Evolutionary conservation across 2,329 filamentous ascomycete species (phyloP), one percentile per base, ranked within the genome.

Genomic region (Penicillium sp.): DNA sequence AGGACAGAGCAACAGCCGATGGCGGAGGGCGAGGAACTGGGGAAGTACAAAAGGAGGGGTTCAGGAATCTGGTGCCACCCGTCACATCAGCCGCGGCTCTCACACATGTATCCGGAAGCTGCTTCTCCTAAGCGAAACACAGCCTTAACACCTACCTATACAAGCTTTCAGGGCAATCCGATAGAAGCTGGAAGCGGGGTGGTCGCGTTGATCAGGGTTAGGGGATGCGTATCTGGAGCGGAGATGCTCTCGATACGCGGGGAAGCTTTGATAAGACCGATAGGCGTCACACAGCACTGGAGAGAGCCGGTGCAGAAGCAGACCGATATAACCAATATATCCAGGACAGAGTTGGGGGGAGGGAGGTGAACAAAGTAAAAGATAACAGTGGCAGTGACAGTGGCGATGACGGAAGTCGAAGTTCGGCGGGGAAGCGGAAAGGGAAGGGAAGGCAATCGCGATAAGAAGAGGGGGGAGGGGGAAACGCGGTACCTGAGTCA

Each of bases 261-360:
- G 53, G 53, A 56, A 52, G 55, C 47, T 55, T 49, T 45, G 46
- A 54, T 50, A 52, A 49, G 48, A 40, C 41, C 41, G 53, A 53
- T 54, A 50, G 48, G 39, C 42, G 32, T 34, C 48, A 48, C 39
- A 6, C 14, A 15, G 11, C 11, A n/a, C 10, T 13, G 14, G 4
- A n/a, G n/a, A n/a, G n/a, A 11, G 36, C 16, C 11, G 20, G n/a
- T 37, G 11, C 15, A 9, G 28, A 15, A 25, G 32, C 18, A 10
- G 14, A 17, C 3, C 15, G 29, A 40, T n/a, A 53, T 32, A 51
- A 51, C 48, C n/a, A n/a, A n/a, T n/a, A n/a, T n/a, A n/a, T n/a
- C n/a, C n/a, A 43, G 16, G 9, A 18, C 10, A 18, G 16, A 36
- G 41, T 34, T 47, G 45, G 44, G 33, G 26, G 36, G 37, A 23